Conservation (phyloP, 1,284 basidiomycete species). For the Tilletia setariae region DNA sequence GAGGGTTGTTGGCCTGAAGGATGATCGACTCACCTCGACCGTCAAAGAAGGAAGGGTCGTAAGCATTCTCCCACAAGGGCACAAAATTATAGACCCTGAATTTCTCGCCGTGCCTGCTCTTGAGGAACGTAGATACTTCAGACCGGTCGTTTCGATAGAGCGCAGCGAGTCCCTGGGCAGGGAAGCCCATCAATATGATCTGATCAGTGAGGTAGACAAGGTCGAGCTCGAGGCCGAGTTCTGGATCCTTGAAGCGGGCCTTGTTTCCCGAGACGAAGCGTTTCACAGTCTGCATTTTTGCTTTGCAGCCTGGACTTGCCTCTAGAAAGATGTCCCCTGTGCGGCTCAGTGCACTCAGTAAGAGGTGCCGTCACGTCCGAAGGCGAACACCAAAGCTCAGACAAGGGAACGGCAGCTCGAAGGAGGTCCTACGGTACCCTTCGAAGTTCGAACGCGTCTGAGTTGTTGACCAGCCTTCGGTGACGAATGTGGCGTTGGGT, state of each 20-base stretch:
- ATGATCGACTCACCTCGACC: conserved; percentile 50
- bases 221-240: conserved; percentile 72
- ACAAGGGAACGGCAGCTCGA: too few relatives aligned
- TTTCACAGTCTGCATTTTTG: conserved; percentile 32
- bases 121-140: conserved; percentile 74
- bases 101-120: conserved; percentile 69
- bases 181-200: conserved; percentile 80
- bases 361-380: not conserved
- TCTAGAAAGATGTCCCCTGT: too few relatives aligned
- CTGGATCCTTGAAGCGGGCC: conserved; percentile 70
- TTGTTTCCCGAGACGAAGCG: conserved; percentile 63
- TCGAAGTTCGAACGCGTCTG: not conserved
- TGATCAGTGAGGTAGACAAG: conserved; percentile 69
- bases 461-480: not conserved
- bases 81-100: conserved; percentile 81
- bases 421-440: too few relatives aligned
- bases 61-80: conserved; percentile 57
- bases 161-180: conserved; percentile 73
- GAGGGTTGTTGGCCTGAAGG: not conserved
- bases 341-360: not conserved
- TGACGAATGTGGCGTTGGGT: too few relatives aligned
- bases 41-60: conserved; percentile 57
- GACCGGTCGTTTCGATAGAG: conserved; percentile 76
- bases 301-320: too few relatives aligned
- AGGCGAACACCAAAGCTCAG: not conserved